Conservation (phyloP, 495 filamentous ascomycete genomes). For the Hypoxylon rickii region DNA sequence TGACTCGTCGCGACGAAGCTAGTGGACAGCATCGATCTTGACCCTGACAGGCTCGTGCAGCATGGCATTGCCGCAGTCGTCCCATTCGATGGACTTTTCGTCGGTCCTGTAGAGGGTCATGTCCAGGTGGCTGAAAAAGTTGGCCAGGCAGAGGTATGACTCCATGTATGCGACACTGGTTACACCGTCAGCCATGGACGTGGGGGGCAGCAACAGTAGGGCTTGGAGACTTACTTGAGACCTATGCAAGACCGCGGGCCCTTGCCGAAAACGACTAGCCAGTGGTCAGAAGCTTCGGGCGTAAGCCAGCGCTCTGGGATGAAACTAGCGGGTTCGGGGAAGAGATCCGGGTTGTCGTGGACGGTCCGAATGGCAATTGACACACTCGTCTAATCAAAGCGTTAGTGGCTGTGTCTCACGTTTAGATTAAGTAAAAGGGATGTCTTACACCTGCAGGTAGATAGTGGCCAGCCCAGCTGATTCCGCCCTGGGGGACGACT, state of each 20-base stretch:
- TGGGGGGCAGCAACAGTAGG: too few relatives aligned
- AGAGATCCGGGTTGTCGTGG: neutral
- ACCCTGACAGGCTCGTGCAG: neutral
- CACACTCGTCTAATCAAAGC: too few relatives aligned
- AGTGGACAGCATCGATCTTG: neutral
- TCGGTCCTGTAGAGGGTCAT: neutral
- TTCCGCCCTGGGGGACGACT: neutral
- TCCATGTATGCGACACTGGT: neutral
- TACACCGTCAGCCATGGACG: too few relatives aligned
- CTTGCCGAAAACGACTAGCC: neutral
- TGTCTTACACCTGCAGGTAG: neutral
- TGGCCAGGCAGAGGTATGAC: neutral
- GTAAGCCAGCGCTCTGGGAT: neutral
- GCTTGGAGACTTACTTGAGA: neutral
- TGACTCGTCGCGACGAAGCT: too few relatives aligned
- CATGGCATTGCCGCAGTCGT: neutral
- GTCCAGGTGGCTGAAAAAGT: neutral
- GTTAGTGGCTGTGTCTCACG: too few relatives aligned
- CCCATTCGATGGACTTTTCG: neutral
- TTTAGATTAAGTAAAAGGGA: too few relatives aligned
- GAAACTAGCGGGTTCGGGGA: neutral
- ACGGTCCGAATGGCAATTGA: neutral
- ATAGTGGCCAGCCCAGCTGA: neutral
- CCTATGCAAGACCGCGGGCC: neutral
- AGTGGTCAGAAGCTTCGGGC: neutral